A percentile compares a stretch with the other conserved stretches of the same genome.
These are phyloP conservation scores for Diplosphaera chodatii DNA, from an alignment of 139 green algal genomes.

Conservation along the genomic window DNA sequence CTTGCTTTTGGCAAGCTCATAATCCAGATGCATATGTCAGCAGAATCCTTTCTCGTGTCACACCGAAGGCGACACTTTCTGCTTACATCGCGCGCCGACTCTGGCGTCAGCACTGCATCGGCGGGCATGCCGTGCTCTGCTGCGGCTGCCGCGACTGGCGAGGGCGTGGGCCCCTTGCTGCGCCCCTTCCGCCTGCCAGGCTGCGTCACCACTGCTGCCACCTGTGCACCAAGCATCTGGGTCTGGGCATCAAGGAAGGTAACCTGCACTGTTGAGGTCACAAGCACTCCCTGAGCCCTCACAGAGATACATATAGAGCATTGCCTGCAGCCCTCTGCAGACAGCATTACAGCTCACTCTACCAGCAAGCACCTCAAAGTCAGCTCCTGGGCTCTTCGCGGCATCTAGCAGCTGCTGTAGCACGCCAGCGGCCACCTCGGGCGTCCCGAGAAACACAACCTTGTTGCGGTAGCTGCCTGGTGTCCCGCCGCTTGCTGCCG, in stretches of 20 bases:
- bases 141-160: conserved; percentile 57
- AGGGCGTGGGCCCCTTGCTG: conserved; percentile 45
- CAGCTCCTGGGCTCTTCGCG: conserved; percentile 22
- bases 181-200: conserved; percentile 62
- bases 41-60: too few species aligned
- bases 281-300: neutral
- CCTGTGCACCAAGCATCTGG: too few species aligned
- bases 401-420: conserved; percentile 59
- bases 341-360: too few species aligned
- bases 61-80: too few species aligned
- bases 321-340: too few species aligned
- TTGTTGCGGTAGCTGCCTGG: too few species aligned
- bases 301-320: neutral
- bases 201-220: conserved; percentile 76
- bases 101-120: conserved; percentile 47
- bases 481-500: too few species aligned
- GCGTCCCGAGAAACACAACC: conserved; percentile 78
- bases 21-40: too few species aligned
- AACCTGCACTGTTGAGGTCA: too few species aligned
- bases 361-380: conserved; percentile 60
- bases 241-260: too few species aligned
- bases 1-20: too few species aligned
- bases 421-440: conserved; percentile 68
- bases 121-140: conserved; percentile 28
- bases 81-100: conserved; percentile 37